Percentiles rank a stretch among this genome's conserved stretches.
Conservation (phyloP, 2,329 filamentous ascomycete species). For the Monilinia fructigena region DNA sequence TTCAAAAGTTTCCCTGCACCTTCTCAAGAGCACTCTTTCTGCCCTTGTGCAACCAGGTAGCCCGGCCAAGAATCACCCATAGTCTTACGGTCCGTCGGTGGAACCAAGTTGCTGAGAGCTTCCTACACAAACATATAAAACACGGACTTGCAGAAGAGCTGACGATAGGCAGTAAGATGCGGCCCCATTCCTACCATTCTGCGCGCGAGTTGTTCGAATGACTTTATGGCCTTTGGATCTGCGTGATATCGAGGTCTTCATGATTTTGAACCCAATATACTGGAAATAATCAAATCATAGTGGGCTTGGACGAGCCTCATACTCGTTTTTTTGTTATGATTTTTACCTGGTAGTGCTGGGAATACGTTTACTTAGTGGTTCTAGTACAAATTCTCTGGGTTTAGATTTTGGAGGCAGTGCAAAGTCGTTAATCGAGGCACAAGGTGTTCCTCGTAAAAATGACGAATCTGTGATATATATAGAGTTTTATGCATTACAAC, state of each 20-base stretch:
- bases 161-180: slow-evolving; percentile 1
- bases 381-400: neutral
- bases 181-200: slow-evolving; percentile 9
- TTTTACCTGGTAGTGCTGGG: slow-evolving; percentile 9
- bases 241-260: slow-evolving; percentile 3
- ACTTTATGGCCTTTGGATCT: slow-evolving; percentile 3
- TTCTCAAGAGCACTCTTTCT: neutral
- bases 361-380: neutral
- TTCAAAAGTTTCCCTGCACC: neutral
- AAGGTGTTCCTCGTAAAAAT: slow-evolving; percentile 21
- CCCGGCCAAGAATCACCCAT: slow-evolving; percentile 4
- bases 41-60: slow-evolving; percentile 11
- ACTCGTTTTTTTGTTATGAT: neutral
- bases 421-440: slow-evolving; percentile 18
- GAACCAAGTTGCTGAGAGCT: slow-evolving; percentile 10
- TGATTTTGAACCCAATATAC: neutral
- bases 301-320: neutral
- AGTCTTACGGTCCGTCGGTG: neutral
- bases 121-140: slow-evolving; percentile 9
- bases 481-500: slow-evolving; percentile 10
- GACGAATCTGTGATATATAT: slow-evolving; percentile 19
- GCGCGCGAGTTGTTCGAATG: neutral
- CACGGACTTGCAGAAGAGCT: slow-evolving; percentile 13
- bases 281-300: slow-evolving; percentile 4
- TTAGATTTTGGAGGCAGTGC: slow-evolving; percentile 22